These are phyloP conservation scores for Rhodotorula sp. DNA, from an alignment of 1,284 basidiomycete genomes.

Conservation along the genomic window DNA sequence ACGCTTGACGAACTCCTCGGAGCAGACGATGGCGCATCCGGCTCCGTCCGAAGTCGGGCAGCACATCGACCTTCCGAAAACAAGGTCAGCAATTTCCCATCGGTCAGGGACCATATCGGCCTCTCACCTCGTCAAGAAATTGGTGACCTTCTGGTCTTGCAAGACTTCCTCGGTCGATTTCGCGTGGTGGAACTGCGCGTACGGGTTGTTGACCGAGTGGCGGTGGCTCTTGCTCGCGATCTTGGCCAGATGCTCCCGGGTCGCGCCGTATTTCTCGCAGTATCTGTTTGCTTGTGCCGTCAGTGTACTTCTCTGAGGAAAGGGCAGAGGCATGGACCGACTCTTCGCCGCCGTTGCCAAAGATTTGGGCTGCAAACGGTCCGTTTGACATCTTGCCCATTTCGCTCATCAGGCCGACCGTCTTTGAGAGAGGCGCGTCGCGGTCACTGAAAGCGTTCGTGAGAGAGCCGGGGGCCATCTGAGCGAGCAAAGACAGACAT, in stretches of 20 bases:
- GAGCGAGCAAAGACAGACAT: background rate
- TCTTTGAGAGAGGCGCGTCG: constrained; percentile 57
- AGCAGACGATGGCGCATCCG: constrained; percentile 71
- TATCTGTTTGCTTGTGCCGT: constrained; percentile 67
- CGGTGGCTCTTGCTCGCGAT: constrained; percentile 78
- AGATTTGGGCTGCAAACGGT: constrained; percentile 55
- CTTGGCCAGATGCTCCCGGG: constrained; percentile 66
- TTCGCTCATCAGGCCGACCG: constrained; percentile 39
- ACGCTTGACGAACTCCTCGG: constrained; percentile 74
- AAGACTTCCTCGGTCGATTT: constrained; percentile 70
- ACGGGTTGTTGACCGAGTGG: constrained; percentile 78
- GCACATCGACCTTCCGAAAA: constrained; percentile 64
- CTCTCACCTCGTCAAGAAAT: constrained; percentile 14
- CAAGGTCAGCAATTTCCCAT: background rate
- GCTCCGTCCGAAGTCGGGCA: constrained; percentile 65
- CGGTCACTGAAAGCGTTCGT: constrained; percentile 70
- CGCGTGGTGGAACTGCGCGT: constrained; percentile 76
- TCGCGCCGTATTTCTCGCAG: constrained; percentile 67
- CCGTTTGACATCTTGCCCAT: constrained; percentile 33
- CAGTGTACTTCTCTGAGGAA: constrained; percentile 52
- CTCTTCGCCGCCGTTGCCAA: constrained; percentile 67
- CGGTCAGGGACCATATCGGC: no score
- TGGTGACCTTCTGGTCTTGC: constrained; percentile 41
- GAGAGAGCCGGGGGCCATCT: constrained; percentile 74
- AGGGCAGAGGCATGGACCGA: constrained; percentile 44